phyloP scores from a whole-genome alignment of 139 green algal genomes.

The Bryopsis sp. region DNA sequence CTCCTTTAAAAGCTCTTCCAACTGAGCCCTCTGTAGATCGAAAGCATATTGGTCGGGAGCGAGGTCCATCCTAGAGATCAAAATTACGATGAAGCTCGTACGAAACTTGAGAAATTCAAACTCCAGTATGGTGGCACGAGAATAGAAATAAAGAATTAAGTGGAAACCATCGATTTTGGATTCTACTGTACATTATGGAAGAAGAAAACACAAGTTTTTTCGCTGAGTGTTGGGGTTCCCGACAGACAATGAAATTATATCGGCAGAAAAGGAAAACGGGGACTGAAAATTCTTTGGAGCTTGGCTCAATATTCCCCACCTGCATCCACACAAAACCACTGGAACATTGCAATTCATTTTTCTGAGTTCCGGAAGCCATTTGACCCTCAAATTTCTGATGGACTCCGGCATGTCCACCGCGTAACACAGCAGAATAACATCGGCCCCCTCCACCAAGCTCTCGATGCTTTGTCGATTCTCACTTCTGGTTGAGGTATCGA shows the following conservation, averaged over 20 bases:
- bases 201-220: too few species aligned
- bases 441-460: not conserved
- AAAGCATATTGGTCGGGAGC: slow-evolving; percentile 10
- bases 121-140: too few species aligned
- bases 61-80: slow-evolving; percentile 6
- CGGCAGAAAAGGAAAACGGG: too few species aligned
- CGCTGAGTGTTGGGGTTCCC: too few species aligned
- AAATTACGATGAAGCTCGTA: too few species aligned
- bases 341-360: slow-evolving; percentile 4
- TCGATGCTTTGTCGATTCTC: slow-evolving; percentile 41
- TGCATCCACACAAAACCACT: slow-evolving; percentile 15
- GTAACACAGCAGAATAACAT: slow-evolving; percentile 18
- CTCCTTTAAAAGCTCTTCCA: slow-evolving; percentile 22
- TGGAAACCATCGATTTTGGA: too few species aligned
- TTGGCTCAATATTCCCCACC: not conserved
- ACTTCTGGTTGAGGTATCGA: slow-evolving; percentile 58
- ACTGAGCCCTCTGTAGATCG: not conserved
- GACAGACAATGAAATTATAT: too few species aligned
- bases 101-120: too few species aligned
- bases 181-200: too few species aligned
- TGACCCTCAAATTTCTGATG: not conserved
- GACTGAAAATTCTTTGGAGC: not conserved
- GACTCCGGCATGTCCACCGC: slow-evolving; percentile 16
- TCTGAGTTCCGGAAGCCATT: slow-evolving; percentile 16
- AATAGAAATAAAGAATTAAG: too few species aligned